These are phyloP conservation scores for Metschnikowia lochheadii DNA, from an alignment of 805 yeast species.

Conservation along the genomic window DNA sequence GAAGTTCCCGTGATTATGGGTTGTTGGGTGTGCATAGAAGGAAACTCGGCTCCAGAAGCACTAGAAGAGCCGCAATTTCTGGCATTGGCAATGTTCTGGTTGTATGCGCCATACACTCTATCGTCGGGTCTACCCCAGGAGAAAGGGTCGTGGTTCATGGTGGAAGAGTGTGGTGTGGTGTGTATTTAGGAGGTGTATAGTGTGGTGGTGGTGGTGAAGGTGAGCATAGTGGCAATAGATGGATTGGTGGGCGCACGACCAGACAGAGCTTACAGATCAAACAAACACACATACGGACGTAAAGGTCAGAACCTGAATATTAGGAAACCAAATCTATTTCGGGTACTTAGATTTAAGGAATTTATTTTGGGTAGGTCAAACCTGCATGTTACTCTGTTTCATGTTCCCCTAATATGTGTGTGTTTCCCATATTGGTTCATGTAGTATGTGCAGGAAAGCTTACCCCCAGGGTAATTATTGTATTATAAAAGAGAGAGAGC, in stretches of 20 bases:
- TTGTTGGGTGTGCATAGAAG: constrained; percentile 82
- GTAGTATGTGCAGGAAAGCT: too few species aligned
- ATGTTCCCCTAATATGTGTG: too few species aligned
- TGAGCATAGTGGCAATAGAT: neutral
- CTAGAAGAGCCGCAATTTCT: neutral
- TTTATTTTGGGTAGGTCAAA: too few species aligned
- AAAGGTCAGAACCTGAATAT: too few species aligned
- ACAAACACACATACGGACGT: too few species aligned
- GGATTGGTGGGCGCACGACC: constrained; percentile 4
- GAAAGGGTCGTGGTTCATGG: constrained; percentile 92
- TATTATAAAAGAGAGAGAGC: too few species aligned
- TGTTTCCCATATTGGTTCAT: too few species aligned
- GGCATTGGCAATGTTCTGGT: constrained; percentile 68
- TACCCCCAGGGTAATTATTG: too few species aligned
- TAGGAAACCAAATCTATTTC: too few species aligned
- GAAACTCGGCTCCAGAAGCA: constrained; percentile 37
- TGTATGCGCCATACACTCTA: constrained; percentile 77
- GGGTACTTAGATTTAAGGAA: too few species aligned
- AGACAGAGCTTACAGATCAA: too few species aligned
- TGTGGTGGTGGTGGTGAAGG: neutral
- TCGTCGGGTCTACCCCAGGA: constrained; percentile 95
- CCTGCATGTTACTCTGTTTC: too few species aligned
- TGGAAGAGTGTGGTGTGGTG: constrained; percentile 2
- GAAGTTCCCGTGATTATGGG: constrained; percentile 97
- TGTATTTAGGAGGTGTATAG: neutral